Evolutionary conservation across 2,329 filamentous ascomycete species (phyloP).

Genomic region (Salinomyces thailandicus): DNA sequence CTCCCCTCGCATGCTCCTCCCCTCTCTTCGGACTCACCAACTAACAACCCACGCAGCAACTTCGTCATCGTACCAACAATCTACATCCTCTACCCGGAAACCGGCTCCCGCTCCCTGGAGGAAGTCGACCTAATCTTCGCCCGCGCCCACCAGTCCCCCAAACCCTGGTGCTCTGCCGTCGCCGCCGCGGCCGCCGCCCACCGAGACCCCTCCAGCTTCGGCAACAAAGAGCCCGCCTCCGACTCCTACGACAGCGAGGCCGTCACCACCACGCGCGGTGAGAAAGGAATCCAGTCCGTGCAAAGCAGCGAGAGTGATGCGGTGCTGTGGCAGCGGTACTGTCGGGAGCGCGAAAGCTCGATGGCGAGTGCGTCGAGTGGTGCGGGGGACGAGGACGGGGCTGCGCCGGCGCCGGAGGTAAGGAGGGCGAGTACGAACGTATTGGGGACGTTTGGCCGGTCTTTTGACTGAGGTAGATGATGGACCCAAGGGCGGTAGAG

Average conservation of each 20-base stretch:
- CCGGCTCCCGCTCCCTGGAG: conserved; percentile 45
- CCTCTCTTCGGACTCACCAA: neutral
- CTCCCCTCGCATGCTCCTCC: neutral
- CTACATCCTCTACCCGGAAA: conserved; percentile 54
- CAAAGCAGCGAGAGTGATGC: too few relatives aligned
- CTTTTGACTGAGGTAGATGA: too few relatives aligned
- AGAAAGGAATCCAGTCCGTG: neutral
- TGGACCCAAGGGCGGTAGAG: too few relatives aligned
- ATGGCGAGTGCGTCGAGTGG: neutral
- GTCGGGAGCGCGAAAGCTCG: neutral
- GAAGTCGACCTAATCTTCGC: conserved; percentile 61
- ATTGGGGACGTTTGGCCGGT: too few relatives aligned
- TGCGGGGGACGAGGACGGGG: neutral
- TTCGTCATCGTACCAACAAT: conserved; percentile 37
- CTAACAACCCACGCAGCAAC: conserved; percentile 6
- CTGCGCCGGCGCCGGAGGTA: neutral
- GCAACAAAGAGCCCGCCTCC: too few relatives aligned
- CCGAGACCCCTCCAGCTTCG: too few relatives aligned
- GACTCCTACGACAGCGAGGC: too few relatives aligned
- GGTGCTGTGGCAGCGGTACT: neutral
- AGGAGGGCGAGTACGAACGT: too few relatives aligned
- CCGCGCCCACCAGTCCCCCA: conserved; percentile 19
- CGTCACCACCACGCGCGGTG: too few relatives aligned
- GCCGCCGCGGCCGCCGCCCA: too few relatives aligned
- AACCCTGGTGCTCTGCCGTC: conserved; percentile 5